Base-by-base conservation (phyloP, 2,329 filamentous ascomycete genomes). In the Bipolaris oryzae region DNA sequence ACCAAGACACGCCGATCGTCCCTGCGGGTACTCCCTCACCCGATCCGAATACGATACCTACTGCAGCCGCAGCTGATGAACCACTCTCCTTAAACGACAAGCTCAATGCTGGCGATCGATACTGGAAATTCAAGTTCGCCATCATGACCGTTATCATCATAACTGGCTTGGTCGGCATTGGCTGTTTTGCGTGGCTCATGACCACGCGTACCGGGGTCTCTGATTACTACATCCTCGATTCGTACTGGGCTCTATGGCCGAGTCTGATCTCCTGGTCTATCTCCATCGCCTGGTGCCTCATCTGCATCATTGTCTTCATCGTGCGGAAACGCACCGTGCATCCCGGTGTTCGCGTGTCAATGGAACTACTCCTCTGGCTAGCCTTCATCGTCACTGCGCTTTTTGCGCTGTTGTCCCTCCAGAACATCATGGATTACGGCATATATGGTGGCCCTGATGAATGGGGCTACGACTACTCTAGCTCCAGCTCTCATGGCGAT, bases 301-400 rank as follows among this genome's bases (percentile, higher is more conserved):
- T 68, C 3, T 72, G 67, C 60, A 57, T 74, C 20, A 20, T 67
- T 25, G 50, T 70, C 15, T 64, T 75, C 41, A 41, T 74, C 21
- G 18, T 67, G 10, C 66, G 67, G 47, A 66, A 69, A 41, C 59
- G 58, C 1, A 67, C 72, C 9, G 61, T 76, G 1, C 74, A 77
- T 53, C 74, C 75, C 3, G 74, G 74, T 16, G 50, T 62, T 5
- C 69, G 67, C 31, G 74, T 77, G n/a, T 61, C 70, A 10, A 56
- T 75, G 44, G 73, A 77, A 46, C 64, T 77, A 1, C 41, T 77
- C 1, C 64, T 77, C 2, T 77, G 74, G 74, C 62, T 77, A 2
- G 63, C 66, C 11, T 69, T 71, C 50, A 59, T 76, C 16, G 23
- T 58, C 7, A 75, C 73, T 0, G 69, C 61, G 0, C 35, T 74